Evolutionary conservation across 1,139 yeast genomes (phyloP), one percentile per base, ranked within the genome.

Genomic region (Pichia sp.): DNA sequence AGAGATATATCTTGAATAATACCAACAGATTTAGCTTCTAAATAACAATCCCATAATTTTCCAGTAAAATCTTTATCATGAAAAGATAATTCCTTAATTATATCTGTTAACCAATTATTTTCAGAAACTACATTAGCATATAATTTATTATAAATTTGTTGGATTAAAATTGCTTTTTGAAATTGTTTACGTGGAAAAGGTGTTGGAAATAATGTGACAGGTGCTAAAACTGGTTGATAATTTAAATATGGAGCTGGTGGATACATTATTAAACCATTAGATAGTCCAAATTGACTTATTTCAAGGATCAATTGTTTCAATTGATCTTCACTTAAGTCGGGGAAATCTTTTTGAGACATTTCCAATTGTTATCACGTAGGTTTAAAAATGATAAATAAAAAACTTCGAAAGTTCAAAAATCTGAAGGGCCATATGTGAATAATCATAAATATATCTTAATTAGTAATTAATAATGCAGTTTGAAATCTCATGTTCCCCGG

Each of bases 141-240:
- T 40, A 92, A 67, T 56, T 78, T 75, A 59, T 90, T 87, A 69
- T 80, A 92, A 12, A 67, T 60, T 41, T 69, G 65, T 60, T 89
- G 96, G 12, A 89, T 82, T 7, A 64, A 66, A 30, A 77, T 59
- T 1, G 96, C 95, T 48, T 73, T 71, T 22, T 77, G 69, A 60
- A 87, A 90, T 42, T 85, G 79, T 2, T 59, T 45, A 50, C 67
- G 71, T 2, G 96, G 90, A 53, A 90, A 80, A 10, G 96, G 96
- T 0, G 97, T 86, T 4, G 98, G 99, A 58, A 74, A 87, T 36
- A 90, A 59, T 1, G 98, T 90, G 11, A 87, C 79, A 26, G 98
- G 97, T 4, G 96, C 96, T 49, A 75, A 76, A 40, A 71, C 72
- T 20, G 86, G 82, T 59, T 66, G 69, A 51, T 59, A 70, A 1